Evolutionary conservation across 208 protist species (phyloP).

Genomic region (Leishmania tarentolae): DNA sequence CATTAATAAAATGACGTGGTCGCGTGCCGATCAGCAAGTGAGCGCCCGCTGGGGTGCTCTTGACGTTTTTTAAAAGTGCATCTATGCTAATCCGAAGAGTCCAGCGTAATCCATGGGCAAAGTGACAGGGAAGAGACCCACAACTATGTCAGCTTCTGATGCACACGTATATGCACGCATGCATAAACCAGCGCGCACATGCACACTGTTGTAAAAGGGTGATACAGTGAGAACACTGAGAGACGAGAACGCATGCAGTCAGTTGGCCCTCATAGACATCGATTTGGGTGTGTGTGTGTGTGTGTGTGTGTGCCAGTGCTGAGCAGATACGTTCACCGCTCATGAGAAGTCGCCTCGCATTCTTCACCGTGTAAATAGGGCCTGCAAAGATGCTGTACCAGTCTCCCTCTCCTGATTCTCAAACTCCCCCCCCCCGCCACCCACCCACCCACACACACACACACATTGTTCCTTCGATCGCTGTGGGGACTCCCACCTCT

Average conservation of each 20-base stretch:
- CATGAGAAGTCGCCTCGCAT: background rate
- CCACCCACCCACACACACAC: background rate
- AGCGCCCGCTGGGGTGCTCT: background rate
- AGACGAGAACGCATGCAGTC: background rate
- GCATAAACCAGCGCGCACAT: too few relatives aligned
- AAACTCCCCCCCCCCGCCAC: background rate
- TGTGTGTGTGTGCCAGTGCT: background rate
- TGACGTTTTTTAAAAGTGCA: background rate
- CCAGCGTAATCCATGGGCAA: background rate
- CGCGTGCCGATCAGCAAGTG: background rate
- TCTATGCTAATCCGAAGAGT: background rate
- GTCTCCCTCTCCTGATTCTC: background rate
- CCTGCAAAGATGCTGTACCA: background rate
- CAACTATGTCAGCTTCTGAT: too few relatives aligned
- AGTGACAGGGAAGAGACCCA: background rate
- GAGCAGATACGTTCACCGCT: background rate
- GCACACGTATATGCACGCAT: background rate
- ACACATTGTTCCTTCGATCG: background rate
- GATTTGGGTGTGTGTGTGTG: too few relatives aligned
- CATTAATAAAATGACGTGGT: background rate
- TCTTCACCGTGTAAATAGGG: background rate
- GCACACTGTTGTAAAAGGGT: background rate
- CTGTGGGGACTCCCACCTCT: background rate
- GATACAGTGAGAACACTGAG: background rate
- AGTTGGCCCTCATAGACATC: background rate